Percentiles rank a stretch among this genome's conserved stretches.
phyloP scores from a whole-genome alignment of 208 protist genomes.

The Trypanosoma mega region DNA sequence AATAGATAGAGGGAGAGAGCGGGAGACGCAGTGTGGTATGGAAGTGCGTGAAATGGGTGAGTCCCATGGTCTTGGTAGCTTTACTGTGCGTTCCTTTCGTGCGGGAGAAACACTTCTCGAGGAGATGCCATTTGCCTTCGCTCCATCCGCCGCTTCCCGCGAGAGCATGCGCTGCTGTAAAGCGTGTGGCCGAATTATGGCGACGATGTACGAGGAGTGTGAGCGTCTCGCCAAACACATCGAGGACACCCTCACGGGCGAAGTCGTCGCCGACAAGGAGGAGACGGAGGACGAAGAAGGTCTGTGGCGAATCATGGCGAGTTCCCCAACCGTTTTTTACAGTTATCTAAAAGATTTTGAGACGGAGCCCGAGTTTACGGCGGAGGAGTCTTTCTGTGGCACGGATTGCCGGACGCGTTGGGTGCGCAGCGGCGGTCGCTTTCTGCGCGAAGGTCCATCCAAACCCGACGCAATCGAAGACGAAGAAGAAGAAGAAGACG shows the following conservation, averaged over 20 bases:
- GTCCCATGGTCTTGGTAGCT: constrained; percentile 28
- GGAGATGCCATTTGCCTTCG: constrained; percentile 37
- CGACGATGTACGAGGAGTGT: constrained; percentile 30
- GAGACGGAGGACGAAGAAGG: background rate
- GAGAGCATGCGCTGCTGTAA: constrained; percentile 28
- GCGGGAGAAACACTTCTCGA: constrained; percentile 32
- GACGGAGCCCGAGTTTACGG: too few relatives aligned
- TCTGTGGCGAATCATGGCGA: too few relatives aligned
- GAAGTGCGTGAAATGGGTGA: constrained; percentile 30
- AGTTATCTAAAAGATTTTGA: too few relatives aligned
- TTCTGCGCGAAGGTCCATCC: too few relatives aligned
- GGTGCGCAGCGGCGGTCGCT: background rate
- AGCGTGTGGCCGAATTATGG: constrained; percentile 38
- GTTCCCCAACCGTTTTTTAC: too few relatives aligned
- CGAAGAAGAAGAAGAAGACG: background rate
- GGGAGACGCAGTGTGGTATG: background rate
- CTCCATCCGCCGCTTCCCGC: constrained; percentile 29
- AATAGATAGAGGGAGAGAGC: background rate
- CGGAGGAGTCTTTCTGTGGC: background rate
- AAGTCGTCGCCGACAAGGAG: background rate
- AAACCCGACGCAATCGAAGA: background rate
- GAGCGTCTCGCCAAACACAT: constrained; percentile 18
- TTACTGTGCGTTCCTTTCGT: constrained; percentile 11
- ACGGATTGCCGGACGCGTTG: background rate
- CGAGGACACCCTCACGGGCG: background rate